Conservation (phyloP, 108 stramenopile genomes). For the Parietichytrium sp. region DNA sequence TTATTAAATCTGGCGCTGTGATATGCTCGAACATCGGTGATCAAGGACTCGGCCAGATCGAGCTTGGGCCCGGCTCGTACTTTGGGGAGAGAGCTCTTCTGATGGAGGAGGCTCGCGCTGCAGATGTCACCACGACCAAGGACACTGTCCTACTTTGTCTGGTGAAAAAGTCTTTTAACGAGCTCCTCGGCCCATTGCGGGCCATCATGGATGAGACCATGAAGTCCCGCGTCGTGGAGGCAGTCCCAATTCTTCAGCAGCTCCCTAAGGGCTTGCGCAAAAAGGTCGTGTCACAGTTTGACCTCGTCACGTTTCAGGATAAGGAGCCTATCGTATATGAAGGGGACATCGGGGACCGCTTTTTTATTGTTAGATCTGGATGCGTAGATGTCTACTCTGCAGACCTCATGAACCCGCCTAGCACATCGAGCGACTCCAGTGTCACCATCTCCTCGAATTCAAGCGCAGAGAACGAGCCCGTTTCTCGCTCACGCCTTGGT, state of each 20-base stretch:
- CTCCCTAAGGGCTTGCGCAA: constrained; percentile 33
- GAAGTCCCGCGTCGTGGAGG: constrained; percentile 33
- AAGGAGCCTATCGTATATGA: constrained; percentile 10
- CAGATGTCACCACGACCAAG: constrained; percentile 32
- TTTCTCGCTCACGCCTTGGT: too few species aligned
- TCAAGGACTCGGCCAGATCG: constrained; percentile 2
- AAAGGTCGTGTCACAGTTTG: constrained; percentile 5
- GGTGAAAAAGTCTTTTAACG: constrained; percentile 35
- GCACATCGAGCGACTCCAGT: background rate
- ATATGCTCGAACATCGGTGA: constrained; percentile 39
- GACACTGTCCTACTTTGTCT: constrained; percentile 37
- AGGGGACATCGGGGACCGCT: constrained; percentile 25
- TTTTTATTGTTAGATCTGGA: constrained; percentile 23
- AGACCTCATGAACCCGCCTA: background rate
- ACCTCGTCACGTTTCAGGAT: background rate
- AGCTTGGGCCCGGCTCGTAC: constrained; percentile 37
- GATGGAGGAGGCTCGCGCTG: constrained; percentile 48
- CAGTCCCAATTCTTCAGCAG: constrained; percentile 38
- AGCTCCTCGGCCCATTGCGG: constrained; percentile 46
- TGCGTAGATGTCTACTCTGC: constrained; percentile 9
- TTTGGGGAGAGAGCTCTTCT: constrained; percentile 52
- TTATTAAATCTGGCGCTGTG: constrained; percentile 37
- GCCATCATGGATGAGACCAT: constrained; percentile 49
- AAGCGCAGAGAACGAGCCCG: too few species aligned
- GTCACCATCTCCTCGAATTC: background rate